Base-by-base conservation (phyloP, 768 basidiomycete species). In the Neoboletus subvelutipes region DNA sequence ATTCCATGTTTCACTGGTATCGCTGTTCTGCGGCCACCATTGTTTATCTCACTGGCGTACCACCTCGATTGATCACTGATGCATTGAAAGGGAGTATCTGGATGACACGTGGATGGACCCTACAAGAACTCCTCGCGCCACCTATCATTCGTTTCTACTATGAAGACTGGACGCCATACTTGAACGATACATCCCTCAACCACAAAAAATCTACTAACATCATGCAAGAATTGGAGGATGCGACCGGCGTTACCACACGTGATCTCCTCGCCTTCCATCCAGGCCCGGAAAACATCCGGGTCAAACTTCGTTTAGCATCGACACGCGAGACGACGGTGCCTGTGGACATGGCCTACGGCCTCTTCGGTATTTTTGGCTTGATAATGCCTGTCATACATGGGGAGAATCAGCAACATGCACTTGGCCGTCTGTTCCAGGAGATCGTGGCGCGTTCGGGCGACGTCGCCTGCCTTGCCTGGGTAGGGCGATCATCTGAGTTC, bases 1-100 rank as follows among this genome's bases (percentile, higher is more conserved):
- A 57, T 8, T 60, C 56, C 22, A 67, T 67, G 65, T 67, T 67
- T 55, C 41, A 45, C 1, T 67, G 65, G 65, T 67, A 67, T 45
- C 45, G 13, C 5, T 4, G 11, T 13, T 62, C 65, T 1, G 52
- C 65, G 0, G 57, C 63, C 12, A 67, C 65, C 22, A 33, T 67
- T 7, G 63, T 67, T 39, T 61, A 64, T 39, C 65, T 67, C 24
- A 29, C 28, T 2, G 58, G 41, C 4, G 56, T 67, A 34, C 56
- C 61, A 13, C 57, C 62, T 37, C 39, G 3, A 13, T 36, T 53
- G 45, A 47, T 52, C 24, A 56, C 40, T 24, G 65, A 59, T 11
- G 54, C 48, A 37, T 22, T 66, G 1, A 55, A 49, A 20, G 4
- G n/a, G 28, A 64, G 65, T 3, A 3, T 52, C 22, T 67, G 65